Evolutionary conservation across 176 grass and related monocot species (phyloP).

Genomic region (Melocanna baccifera): DNA sequence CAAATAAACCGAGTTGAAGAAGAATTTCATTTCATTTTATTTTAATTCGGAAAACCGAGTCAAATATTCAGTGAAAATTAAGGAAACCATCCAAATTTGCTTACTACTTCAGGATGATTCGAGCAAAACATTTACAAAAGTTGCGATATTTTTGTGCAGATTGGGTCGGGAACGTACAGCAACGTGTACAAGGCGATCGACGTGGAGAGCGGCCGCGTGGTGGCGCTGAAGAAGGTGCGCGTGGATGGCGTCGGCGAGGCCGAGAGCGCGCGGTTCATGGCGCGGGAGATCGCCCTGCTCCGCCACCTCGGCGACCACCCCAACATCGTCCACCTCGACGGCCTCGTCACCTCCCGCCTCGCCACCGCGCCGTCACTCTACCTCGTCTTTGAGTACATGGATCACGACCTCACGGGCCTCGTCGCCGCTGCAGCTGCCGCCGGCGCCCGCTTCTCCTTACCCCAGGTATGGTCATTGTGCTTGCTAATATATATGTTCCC

Average conservation of each 20-base stretch:
- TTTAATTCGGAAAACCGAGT: background rate
- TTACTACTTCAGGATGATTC: background rate
- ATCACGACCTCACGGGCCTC: slow-evolving; percentile 88
- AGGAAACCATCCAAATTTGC: background rate
- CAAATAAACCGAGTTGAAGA: background rate
- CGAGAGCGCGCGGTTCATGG: slow-evolving; percentile 84
- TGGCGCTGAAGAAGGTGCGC: slow-evolving; percentile 95
- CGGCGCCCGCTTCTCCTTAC: slow-evolving; percentile 55
- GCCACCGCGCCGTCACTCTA: slow-evolving; percentile 78
- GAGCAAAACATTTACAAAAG: background rate
- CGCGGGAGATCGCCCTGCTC: slow-evolving; percentile 80
- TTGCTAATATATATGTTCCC: background rate
- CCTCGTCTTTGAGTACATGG: slow-evolving; percentile 96
- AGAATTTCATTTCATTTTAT: background rate
- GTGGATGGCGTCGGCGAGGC: slow-evolving; percentile 57
- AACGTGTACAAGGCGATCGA: slow-evolving; percentile 99
- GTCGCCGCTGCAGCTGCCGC: slow-evolving; percentile 39
- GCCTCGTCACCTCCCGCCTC: slow-evolving; percentile 79
- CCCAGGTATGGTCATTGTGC: slow-evolving; percentile 51
- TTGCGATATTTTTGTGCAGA: slow-evolving; percentile 30
- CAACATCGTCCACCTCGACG: slow-evolving; percentile 69
- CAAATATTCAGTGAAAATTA: background rate
- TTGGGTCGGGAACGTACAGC: slow-evolving; percentile 96
- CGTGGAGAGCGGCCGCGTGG: slow-evolving; percentile 53
- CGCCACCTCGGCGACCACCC: slow-evolving; percentile 66